Conservation (phyloP, 768 basidiomycete genomes). For the Leucogyrophana mollusca region DNA sequence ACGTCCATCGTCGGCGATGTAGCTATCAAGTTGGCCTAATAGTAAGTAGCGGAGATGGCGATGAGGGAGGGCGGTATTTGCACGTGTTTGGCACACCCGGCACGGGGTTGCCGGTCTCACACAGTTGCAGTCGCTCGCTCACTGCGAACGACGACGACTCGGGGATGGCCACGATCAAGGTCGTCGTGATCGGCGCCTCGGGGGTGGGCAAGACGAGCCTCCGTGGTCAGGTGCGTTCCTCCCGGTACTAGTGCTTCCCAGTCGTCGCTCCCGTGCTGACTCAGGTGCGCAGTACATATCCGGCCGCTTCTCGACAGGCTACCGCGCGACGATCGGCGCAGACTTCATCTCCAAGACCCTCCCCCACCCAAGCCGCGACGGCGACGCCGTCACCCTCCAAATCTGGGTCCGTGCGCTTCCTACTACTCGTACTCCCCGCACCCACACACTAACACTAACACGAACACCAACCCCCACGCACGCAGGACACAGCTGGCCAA, state of each 20-base stretch:
- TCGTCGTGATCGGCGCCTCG: slow-evolving; percentile 78
- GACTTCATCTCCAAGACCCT: slow-evolving; percentile 82
- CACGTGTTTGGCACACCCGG: slow-evolving; percentile 13
- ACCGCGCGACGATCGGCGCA: slow-evolving; percentile 86
- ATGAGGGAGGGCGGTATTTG: too few relatives aligned
- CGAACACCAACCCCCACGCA: background rate
- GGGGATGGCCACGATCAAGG: slow-evolving; percentile 70
- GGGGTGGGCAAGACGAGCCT: slow-evolving; percentile 86
- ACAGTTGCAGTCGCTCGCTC: too few relatives aligned
- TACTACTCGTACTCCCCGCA: too few relatives aligned
- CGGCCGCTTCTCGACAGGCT: slow-evolving; percentile 70
- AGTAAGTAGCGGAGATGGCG: too few relatives aligned
- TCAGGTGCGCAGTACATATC: slow-evolving; percentile 61
- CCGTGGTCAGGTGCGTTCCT: slow-evolving; percentile 59
- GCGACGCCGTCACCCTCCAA: slow-evolving; percentile 63
- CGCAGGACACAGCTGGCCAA: slow-evolving; percentile 82
- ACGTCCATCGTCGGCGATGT: too few relatives aligned
- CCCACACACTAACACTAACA: too few relatives aligned
- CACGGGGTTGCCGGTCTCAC: slow-evolving; percentile 12
- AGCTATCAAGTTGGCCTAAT: too few relatives aligned
- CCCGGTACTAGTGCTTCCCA: background rate
- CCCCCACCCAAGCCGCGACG: slow-evolving; percentile 53
- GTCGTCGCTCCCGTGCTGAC: too few relatives aligned
- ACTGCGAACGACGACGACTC: background rate
- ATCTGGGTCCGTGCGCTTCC: slow-evolving; percentile 50